Percentiles rank a stretch among this genome's conserved stretches.
Evolutionary conservation across 352 stramenopile genomes (phyloP).

Genomic region (Globisporangium sylvaticum): DNA sequence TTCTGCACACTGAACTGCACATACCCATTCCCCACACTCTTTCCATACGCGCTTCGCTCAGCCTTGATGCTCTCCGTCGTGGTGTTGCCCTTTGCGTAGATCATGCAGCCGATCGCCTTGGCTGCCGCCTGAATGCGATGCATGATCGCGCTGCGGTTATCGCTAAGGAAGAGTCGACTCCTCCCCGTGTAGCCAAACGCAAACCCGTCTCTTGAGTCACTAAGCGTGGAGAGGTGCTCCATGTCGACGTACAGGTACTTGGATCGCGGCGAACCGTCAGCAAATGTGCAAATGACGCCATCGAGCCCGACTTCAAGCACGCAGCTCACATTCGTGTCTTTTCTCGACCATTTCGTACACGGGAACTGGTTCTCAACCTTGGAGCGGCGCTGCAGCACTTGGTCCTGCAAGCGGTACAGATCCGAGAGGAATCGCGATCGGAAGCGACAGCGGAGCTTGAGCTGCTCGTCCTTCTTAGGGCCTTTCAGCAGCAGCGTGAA

Average conservation of each 20-base stretch:
- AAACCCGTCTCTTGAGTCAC: constrained; percentile 56
- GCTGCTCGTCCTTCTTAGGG: constrained; percentile 79
- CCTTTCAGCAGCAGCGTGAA: constrained; percentile 68
- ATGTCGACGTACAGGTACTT: constrained; percentile 82
- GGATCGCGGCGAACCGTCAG: constrained; percentile 46
- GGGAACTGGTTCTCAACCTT: constrained; percentile 36
- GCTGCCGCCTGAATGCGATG: constrained; percentile 53
- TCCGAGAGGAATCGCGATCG: constrained; percentile 74
- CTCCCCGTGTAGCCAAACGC: constrained; percentile 64
- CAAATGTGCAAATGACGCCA: constrained; percentile 37
- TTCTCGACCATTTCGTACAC: constrained; percentile 66
- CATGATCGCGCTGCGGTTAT: constrained; percentile 49
- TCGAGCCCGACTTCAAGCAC: constrained; percentile 60
- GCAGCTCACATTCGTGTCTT: constrained; percentile 37
- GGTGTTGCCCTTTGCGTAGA: constrained; percentile 33
- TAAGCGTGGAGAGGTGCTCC: constrained; percentile 57
- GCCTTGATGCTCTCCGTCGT: constrained; percentile 42
- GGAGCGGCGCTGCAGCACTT: constrained; percentile 32
- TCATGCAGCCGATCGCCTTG: constrained; percentile 48
- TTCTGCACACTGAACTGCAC: constrained; percentile 75
- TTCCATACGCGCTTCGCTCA: constrained; percentile 40
- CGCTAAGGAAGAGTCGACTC: constrained; percentile 67
- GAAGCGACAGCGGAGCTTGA: constrained; percentile 78
- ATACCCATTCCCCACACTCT: constrained; percentile 48
- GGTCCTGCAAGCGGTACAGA: constrained; percentile 65